phyloP scores from a whole-genome alignment of 345 rosid species.

The Lepidium africanum region DNA sequence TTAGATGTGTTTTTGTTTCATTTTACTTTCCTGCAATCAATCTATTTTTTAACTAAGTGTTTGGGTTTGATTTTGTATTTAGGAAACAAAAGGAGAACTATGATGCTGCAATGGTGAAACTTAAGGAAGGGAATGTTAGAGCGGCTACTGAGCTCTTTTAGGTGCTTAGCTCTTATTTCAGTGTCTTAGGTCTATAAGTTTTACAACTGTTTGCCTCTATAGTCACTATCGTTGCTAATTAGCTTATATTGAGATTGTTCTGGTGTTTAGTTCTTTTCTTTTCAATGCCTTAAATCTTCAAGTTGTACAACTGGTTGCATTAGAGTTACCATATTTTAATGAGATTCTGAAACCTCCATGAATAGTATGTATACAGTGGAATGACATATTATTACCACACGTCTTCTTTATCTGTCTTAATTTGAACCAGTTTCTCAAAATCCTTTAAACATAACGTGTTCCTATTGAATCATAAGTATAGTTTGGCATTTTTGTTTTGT shows the following conservation, averaged over 20 bases:
- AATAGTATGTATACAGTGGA: too few species aligned
- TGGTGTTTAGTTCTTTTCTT: too few species aligned
- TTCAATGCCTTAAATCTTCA: too few species aligned
- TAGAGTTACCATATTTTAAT: too few species aligned
- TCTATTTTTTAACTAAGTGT: not conserved
- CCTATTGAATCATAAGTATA: too few species aligned
- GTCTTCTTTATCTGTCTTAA: too few species aligned
- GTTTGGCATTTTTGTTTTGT: too few species aligned
- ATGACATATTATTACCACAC: too few species aligned
- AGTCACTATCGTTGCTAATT: not conserved
- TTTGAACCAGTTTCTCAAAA: too few species aligned
- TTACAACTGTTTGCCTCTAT: not conserved
- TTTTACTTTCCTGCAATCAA: not conserved
- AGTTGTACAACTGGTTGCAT: too few species aligned
- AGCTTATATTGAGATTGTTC: constrained; percentile 48
- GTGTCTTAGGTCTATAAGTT: not conserved
- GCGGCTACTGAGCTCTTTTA: constrained; percentile 78
- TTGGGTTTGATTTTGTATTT: not conserved
- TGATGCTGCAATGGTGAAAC: constrained; percentile 62
- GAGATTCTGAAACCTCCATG: too few species aligned
- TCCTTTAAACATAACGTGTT: too few species aligned
- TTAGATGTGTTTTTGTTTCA: not conserved
- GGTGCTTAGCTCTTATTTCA: constrained; percentile 31
- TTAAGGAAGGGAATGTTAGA: constrained; percentile 57
- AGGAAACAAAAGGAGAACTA: constrained; percentile 60